These are phyloP conservation scores for Phytophthora hybrid DNA, from an alignment of 352 stramenopile species.

Conservation along the genomic window DNA sequence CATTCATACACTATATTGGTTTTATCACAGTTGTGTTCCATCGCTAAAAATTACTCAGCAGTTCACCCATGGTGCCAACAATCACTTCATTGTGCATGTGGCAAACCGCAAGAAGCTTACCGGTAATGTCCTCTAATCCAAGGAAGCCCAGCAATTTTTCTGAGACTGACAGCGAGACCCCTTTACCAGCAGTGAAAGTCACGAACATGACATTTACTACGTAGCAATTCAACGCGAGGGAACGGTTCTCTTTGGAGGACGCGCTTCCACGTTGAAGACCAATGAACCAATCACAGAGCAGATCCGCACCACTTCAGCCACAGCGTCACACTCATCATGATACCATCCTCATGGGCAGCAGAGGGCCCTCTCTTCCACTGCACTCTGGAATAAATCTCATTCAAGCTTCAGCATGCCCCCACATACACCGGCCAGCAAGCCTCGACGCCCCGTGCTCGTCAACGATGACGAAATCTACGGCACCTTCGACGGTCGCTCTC, in stretches of 20 bases:
- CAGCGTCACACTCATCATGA: conserved; percentile 6
- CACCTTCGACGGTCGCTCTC: conserved; percentile 27
- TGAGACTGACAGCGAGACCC: no score
- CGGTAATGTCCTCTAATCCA: no score
- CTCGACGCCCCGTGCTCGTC: conserved; percentile 24
- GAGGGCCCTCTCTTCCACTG: not conserved
- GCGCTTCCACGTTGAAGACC: not conserved
- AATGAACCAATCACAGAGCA: not conserved
- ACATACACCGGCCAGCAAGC: conserved; percentile 10
- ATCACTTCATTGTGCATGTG: no score
- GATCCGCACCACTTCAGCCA: conserved; percentile 1
- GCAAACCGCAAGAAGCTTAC: no score
- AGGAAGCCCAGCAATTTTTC: no score
- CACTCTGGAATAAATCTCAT: conserved; percentile 15
- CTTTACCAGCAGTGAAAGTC: no score
- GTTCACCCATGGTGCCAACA: no score
- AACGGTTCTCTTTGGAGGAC: not conserved
- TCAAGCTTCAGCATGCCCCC: conserved; percentile 8
- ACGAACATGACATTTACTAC: no score
- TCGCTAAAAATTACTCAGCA: no score
- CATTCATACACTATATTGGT: no score
- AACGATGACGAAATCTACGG: conserved; percentile 36
- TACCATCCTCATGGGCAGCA: not conserved
- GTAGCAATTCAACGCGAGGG: no score
- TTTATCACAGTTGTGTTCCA: not conserved